Conservation (phyloP, 768 basidiomycete species). For the Leccinum broughii region DNA sequence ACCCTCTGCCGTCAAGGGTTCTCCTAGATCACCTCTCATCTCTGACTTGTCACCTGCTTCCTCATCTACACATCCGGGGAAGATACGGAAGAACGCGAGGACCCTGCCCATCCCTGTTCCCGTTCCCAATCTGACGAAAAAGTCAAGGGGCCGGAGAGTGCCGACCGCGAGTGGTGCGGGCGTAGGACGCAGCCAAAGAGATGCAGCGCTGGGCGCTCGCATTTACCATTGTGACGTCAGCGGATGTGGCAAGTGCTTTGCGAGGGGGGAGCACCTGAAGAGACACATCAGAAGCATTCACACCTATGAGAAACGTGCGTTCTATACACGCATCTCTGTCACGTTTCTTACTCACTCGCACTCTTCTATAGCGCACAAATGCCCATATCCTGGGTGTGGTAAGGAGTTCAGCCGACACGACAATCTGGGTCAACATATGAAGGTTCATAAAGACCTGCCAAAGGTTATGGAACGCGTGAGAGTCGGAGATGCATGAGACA, state of each 20-base stretch:
- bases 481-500: constrained; percentile 22
- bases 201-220: constrained; percentile 42
- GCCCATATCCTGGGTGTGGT: constrained; percentile 75
- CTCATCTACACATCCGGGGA: constrained; percentile 26
- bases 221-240: constrained; percentile 76
- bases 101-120: constrained; percentile 57
- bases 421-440: constrained; percentile 87
- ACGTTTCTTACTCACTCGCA: constrained; percentile 12
- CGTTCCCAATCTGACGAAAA: constrained; percentile 69
- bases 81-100: constrained; percentile 38
- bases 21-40: constrained; percentile 33
- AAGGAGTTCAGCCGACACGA: constrained; percentile 88
- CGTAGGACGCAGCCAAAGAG: constrained; percentile 33
- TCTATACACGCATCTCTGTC: constrained; percentile 1
- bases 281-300: constrained; percentile 87
- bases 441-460: constrained; percentile 60
- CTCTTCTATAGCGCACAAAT: constrained; percentile 63
- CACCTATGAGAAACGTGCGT: constrained; percentile 89
- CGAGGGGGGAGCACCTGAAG: constrained; percentile 87
- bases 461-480: constrained; percentile 29
- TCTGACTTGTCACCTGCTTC: constrained; percentile 32
- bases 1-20: constrained; percentile 32
- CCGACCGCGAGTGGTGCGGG: constrained; percentile 47
- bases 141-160: constrained; percentile 66
- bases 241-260: constrained; percentile 87